phyloP scores from a whole-genome alignment of 192 early-diverging fungal genomes.

The Dissophora ornata region DNA sequence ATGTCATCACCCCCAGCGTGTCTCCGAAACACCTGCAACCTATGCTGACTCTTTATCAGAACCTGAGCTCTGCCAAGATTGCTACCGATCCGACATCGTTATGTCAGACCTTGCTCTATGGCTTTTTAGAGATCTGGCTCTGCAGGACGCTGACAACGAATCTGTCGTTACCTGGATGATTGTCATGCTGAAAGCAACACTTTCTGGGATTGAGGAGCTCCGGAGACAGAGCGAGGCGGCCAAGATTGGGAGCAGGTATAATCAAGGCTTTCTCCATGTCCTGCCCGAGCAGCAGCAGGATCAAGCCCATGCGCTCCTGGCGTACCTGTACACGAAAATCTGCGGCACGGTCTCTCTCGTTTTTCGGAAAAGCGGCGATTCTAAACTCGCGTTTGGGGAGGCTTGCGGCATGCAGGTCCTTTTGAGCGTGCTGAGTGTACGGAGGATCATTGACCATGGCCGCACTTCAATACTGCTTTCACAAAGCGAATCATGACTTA shows the following conservation, averaged over 20 bases:
- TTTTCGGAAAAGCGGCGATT: conserved; percentile 36
- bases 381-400: conserved; percentile 52
- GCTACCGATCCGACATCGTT: conserved; percentile 49
- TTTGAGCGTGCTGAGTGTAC: conserved; percentile 50
- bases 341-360: conserved; percentile 52
- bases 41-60: conserved; percentile 38
- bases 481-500: no score
- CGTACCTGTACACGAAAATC: conserved; percentile 53
- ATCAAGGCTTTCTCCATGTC: conserved; percentile 23
- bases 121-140: conserved; percentile 43
- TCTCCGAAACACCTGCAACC: conserved; percentile 1
- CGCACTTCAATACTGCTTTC: no score
- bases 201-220: conserved; percentile 42
- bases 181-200: conserved; percentile 39
- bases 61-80: conserved; percentile 34
- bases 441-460: no score
- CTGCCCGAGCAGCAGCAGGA: conserved; percentile 32
- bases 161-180: conserved; percentile 38
- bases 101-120: conserved; percentile 53
- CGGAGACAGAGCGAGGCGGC: conserved; percentile 22
- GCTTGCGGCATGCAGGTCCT: conserved; percentile 51
- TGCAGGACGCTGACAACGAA: conserved; percentile 20
- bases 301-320: conserved; percentile 38
- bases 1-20: conserved; percentile 20
- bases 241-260: conserved; percentile 20